These are phyloP conservation scores for Pterocarpus santalinus DNA, from an alignment of 306 rosid species.

Conservation along the genomic window DNA sequence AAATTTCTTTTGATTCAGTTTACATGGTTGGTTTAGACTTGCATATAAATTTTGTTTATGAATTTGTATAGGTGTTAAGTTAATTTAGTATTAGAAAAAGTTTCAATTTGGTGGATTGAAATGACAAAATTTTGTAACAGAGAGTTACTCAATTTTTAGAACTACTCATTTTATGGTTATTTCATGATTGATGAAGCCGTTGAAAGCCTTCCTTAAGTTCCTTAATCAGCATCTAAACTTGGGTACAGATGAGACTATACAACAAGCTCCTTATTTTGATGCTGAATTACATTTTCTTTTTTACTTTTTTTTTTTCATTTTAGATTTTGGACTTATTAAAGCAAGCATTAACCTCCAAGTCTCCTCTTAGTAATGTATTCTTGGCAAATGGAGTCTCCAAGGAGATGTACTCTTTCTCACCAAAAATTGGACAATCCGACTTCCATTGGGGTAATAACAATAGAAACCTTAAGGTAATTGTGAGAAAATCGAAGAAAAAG, in stretches of 20 bases:
- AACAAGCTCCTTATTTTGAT: no score
- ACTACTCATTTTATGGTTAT: not conserved
- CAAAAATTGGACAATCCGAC: conserved; percentile 1
- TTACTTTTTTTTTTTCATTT: not conserved
- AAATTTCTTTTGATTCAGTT: not conserved
- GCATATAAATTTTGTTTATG: no score
- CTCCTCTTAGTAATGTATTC: conserved; percentile 46
- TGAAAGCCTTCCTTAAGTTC: no score
- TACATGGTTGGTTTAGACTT: not conserved
- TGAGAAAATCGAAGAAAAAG: not conserved
- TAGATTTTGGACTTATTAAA: conserved; percentile 39
- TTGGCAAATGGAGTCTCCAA: conserved; percentile 32
- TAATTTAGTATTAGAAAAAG: no score
- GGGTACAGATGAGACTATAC: no score
- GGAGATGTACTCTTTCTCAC: conserved; percentile 13
- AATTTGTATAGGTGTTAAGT: no score
- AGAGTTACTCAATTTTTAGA: not conserved
- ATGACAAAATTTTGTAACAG: not conserved
- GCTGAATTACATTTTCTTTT: not conserved
- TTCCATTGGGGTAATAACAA: no score
- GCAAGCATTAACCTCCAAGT: conserved; percentile 38
- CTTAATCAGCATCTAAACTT: no score
- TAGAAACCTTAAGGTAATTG: not conserved
- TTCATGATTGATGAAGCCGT: no score
- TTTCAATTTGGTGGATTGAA: not conserved